These are phyloP conservation scores for Borovskyia barvae DNA, from an alignment of 208 protist species.

Conservation along the genomic window DNA sequence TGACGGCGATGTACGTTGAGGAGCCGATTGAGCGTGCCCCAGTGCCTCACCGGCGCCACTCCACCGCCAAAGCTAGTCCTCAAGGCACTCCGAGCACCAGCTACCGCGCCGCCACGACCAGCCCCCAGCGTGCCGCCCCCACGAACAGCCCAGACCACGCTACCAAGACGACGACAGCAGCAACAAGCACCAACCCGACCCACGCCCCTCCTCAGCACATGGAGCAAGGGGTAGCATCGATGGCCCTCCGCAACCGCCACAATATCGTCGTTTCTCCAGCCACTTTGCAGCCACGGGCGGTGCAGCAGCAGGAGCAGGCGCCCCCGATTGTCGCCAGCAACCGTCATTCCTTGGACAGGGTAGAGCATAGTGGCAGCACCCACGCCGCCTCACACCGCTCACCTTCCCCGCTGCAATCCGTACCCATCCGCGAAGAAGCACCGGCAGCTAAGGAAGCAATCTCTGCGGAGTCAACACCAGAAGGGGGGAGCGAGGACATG, in stretches of 20 bases:
- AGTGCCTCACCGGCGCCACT: background rate
- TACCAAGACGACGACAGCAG: no score
- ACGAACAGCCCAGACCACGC: no score
- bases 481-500: no score
- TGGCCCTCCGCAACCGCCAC: constrained; percentile 6
- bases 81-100: background rate
- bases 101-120: no score
- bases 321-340: background rate
- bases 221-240: constrained; percentile 15
- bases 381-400: constrained; percentile 42
- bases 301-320: constrained; percentile 1
- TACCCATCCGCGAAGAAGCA: no score
- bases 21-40: background rate
- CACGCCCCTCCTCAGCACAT: constrained; percentile 27
- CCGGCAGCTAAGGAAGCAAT: no score
- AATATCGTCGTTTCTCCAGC: no score
- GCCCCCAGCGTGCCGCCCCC: no score
- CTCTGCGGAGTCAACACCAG: no score
- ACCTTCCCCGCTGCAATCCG: constrained; percentile 29
- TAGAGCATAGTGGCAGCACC: constrained; percentile 23
- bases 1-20: constrained; percentile 3
- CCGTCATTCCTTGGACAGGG: constrained; percentile 3
- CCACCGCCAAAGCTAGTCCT: background rate
- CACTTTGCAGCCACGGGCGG: background rate
- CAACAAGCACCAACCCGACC: no score